Conservation (phyloP, 257 asterid species). For the Schizonepeta tenuifolia region DNA sequence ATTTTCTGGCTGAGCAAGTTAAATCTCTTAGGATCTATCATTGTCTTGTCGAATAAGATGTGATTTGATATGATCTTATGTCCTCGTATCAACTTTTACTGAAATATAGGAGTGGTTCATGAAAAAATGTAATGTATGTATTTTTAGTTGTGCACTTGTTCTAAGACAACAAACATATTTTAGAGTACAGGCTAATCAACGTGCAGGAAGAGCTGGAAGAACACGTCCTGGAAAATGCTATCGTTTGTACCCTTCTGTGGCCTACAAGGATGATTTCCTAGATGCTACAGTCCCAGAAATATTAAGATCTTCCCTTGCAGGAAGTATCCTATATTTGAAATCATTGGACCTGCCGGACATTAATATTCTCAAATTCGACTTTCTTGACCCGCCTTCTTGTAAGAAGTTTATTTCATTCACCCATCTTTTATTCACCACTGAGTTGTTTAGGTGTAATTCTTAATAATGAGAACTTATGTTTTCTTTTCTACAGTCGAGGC, state of each 20-base stretch:
- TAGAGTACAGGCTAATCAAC: constrained; percentile 98
- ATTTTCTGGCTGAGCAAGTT: too few relatives aligned
- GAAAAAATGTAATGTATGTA: background rate
- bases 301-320: constrained; percentile 97
- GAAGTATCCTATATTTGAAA: constrained; percentile 88
- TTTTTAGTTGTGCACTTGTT: constrained; percentile 27
- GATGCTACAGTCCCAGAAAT: constrained; percentile 96
- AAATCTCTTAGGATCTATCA: background rate
- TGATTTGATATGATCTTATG: constrained; percentile 10
- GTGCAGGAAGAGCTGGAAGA: constrained; percentile 99
- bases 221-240: constrained; percentile 95
- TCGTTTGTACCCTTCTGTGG: constrained; percentile 78
- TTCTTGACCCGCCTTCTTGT: constrained; percentile 95
- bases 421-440: constrained; percentile 15
- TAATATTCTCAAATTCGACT: constrained; percentile 89
- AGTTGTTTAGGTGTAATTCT: background rate
- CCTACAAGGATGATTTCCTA: constrained; percentile 75
- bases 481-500: constrained; percentile 70
- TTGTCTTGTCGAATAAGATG: constrained; percentile 1
- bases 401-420: constrained; percentile 37
- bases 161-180: constrained; percentile 25
- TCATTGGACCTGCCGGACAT: constrained; percentile 90
- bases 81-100: constrained; percentile 8
- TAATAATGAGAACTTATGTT: constrained; percentile 31
- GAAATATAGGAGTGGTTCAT: background rate